phyloP scores from a whole-genome alignment of 768 basidiomycete genomes.

The Leucocoprinus birnbaumii region DNA sequence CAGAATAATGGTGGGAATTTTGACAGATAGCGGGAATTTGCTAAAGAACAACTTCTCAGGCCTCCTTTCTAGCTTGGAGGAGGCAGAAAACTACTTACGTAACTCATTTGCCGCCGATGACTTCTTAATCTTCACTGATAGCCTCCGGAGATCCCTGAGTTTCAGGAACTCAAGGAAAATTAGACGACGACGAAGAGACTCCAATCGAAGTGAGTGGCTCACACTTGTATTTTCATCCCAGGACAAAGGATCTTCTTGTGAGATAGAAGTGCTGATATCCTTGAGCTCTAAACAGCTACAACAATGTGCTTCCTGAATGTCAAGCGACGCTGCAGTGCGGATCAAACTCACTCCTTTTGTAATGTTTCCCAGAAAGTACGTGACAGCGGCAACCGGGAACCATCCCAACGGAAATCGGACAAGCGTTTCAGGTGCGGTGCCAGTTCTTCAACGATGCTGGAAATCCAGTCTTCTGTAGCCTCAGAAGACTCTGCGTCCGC shows the following conservation, averaged over 20 bases:
- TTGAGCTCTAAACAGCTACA: neutral
- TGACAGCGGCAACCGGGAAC: neutral
- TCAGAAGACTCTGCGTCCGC: neutral
- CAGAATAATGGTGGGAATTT: neutral
- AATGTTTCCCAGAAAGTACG: constrained; percentile 4
- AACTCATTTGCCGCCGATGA: neutral
- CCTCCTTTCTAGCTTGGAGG: no score
- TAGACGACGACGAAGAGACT: neutral
- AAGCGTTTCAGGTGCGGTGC: neutral
- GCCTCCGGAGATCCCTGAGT: neutral
- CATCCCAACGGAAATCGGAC: constrained; percentile 3
- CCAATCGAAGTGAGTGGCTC: neutral
- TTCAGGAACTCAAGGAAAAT: neutral
- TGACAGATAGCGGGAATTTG: neutral
- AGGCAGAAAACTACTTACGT: no score
- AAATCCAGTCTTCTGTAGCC: neutral
- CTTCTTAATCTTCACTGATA: constrained; percentile 1
- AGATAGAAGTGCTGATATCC: neutral
- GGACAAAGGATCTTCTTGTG: constrained; percentile 1
- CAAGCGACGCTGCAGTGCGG: neutral
- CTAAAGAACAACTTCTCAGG: neutral
- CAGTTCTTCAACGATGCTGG: neutral
- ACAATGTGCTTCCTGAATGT: neutral
- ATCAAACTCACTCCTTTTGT: neutral
- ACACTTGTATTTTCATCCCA: constrained; percentile 4